A percentile compares a stretch with the other conserved stretches of the same genome.
Evolutionary conservation across 345 rosid species (phyloP).

Genomic region (thale cress (Arabidopsis thaliana)): TAIR10.1 NC_003074.8:3386001-3386500

Average conservation of each 20-base stretch:
- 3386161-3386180: not conserved
- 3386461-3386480: slow-evolving; percentile 12
- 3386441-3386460: slow-evolving; percentile 9
- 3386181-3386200: too few relatives aligned
- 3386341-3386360: not conserved
- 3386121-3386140: not conserved
- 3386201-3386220: slow-evolving; percentile 4
- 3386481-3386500: slow-evolving; percentile 13
- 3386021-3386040: too few relatives aligned
- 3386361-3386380: slow-evolving; percentile 22
- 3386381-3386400: slow-evolving; percentile 22
- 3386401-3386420: not conserved
- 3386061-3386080: too few relatives aligned
- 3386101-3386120: not conserved
- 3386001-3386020: not conserved
- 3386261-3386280: slow-evolving; percentile 9
- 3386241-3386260: slow-evolving; percentile 8
- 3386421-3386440: slow-evolving; percentile 23
- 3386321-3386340: slow-evolving; percentile 16
- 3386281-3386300: slow-evolving; percentile 5
- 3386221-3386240: slow-evolving; percentile 27
- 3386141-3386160: not conserved
- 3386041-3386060: too few relatives aligned
- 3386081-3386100: too few relatives aligned
- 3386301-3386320: slow-evolving; percentile 6